Conservation (phyloP, 805 yeast species). For the Monosporozyma solicola region DNA sequence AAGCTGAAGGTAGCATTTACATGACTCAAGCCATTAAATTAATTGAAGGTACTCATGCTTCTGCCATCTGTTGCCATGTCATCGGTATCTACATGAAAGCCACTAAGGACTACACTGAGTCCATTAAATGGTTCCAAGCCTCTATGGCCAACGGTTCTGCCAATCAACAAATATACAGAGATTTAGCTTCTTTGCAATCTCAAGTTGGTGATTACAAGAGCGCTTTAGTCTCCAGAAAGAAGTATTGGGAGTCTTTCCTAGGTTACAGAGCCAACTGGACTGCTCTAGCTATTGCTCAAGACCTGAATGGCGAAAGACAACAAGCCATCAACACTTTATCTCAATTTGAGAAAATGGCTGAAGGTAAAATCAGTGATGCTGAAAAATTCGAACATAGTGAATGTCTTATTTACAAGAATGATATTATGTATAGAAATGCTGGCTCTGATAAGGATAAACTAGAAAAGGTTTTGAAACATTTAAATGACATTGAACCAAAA, state of each 20-base stretch:
- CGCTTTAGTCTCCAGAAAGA: slow-evolving; percentile 54
- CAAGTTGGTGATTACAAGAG: slow-evolving; percentile 69
- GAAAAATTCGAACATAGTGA: slow-evolving; percentile 78
- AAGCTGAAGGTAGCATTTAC: slow-evolving; percentile 53
- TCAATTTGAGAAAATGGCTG: slow-evolving; percentile 67
- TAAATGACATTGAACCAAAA: slow-evolving; percentile 45
- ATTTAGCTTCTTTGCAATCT: slow-evolving; percentile 67
- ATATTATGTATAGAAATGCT: slow-evolving; percentile 53
- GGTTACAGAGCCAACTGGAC: slow-evolving; percentile 91
- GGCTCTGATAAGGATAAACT: slow-evolving; percentile 35
- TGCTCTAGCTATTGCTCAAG: slow-evolving; percentile 75
- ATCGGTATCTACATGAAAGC: slow-evolving; percentile 75
- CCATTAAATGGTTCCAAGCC: slow-evolving; percentile 66
- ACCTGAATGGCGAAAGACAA: slow-evolving; percentile 55
- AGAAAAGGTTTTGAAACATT: slow-evolving; percentile 51
- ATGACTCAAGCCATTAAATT: slow-evolving; percentile 53
- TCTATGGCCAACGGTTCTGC: slow-evolving; percentile 71
- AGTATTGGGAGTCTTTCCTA: slow-evolving; percentile 60
- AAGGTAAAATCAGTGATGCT: slow-evolving; percentile 54
- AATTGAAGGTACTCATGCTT: slow-evolving; percentile 36
- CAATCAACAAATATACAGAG: slow-evolving; percentile 73
- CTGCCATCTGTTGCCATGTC: slow-evolving; percentile 75
- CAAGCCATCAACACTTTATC: slow-evolving; percentile 64
- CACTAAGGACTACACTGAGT: slow-evolving; percentile 59
- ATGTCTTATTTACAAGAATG: slow-evolving; percentile 63